Evolutionary conservation across 2,329 filamentous ascomycete genomes (phyloP).

Genomic region (Juglanconis juglandina): DNA sequence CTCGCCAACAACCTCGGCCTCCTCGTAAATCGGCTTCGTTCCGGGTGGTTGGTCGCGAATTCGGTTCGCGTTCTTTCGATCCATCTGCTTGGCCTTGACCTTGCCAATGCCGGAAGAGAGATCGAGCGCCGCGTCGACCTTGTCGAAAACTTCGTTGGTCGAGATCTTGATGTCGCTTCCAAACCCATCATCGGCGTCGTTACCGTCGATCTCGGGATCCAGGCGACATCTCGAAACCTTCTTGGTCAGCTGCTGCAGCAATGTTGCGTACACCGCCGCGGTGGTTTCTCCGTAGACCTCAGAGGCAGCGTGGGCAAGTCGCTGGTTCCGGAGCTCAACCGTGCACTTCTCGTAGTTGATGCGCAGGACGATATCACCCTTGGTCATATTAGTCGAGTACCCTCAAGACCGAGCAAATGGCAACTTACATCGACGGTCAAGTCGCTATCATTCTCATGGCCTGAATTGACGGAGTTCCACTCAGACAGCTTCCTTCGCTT

Average conservation of each 20-base stretch:
- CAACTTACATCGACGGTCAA: slow-evolving; percentile 46
- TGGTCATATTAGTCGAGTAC: slow-evolving; percentile 2
- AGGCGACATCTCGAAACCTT: slow-evolving; percentile 65
- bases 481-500: slow-evolving; percentile 17
- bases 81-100: slow-evolving; percentile 43
- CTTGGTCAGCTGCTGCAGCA: slow-evolving; percentile 68
- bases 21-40: slow-evolving; percentile 21
- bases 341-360: slow-evolving; percentile 83
- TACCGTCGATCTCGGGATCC: slow-evolving; percentile 47
- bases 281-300: slow-evolving; percentile 70
- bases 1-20: slow-evolving; percentile 29
- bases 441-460: slow-evolving; percentile 33
- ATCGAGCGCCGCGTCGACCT: slow-evolving; percentile 50
- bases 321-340: slow-evolving; percentile 76
- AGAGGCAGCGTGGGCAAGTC: slow-evolving; percentile 69
- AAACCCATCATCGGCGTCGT: slow-evolving; percentile 33
- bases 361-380: slow-evolving; percentile 62
- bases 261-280: slow-evolving; percentile 70
- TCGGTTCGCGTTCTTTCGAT: slow-evolving; percentile 46
- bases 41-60: slow-evolving; percentile 31
- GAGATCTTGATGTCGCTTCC: slow-evolving; percentile 36
- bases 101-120: slow-evolving; percentile 57
- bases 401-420: neutral
- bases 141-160: slow-evolving; percentile 54
- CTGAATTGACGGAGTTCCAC: slow-evolving; percentile 32